These are phyloP conservation scores for Tricholoma matsutake DNA, from an alignment of 768 basidiomycete genomes.

Conservation along the genomic window DNA sequence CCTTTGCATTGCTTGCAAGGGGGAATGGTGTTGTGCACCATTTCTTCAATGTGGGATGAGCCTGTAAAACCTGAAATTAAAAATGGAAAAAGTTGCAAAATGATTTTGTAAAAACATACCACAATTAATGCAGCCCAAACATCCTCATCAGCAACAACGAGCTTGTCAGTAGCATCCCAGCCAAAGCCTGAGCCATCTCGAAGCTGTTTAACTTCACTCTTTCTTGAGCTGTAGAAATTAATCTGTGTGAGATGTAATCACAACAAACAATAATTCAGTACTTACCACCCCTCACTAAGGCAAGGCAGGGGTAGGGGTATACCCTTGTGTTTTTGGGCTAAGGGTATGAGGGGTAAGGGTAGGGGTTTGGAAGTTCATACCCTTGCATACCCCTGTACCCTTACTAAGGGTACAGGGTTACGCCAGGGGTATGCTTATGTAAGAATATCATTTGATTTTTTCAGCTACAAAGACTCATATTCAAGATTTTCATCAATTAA, in stretches of 20 bases:
- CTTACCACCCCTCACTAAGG: no score
- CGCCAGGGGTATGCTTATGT: no score
- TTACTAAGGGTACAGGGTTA: no score
- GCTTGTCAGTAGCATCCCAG: slow-evolving; percentile 21
- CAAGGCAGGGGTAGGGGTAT: no score
- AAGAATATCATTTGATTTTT: no score
- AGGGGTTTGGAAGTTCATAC: no score
- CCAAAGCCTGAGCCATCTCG: slow-evolving; percentile 25
- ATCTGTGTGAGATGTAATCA: background rate
- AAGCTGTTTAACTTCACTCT: slow-evolving; percentile 16
- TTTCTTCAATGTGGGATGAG: background rate
- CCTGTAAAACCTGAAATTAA: background rate
- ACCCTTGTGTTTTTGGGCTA: no score
- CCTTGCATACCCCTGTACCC: no score
- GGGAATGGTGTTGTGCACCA: slow-evolving; percentile 10
- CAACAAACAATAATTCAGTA: background rate
- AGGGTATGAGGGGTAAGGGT: no score
- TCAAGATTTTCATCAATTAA: no score
- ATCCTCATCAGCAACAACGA: slow-evolving; percentile 27
- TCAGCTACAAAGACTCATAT: no score
- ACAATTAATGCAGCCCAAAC: slow-evolving; percentile 13
- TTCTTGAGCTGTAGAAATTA: slow-evolving; percentile 20
- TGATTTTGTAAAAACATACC: background rate
- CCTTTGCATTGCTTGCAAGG: slow-evolving; percentile 20
- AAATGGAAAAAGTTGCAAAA: background rate